Percentiles rank a stretch among this genome's conserved stretches.
phyloP scores from a whole-genome alignment of 2,329 filamentous ascomycete species.

The Triangularia setosa region DNA sequence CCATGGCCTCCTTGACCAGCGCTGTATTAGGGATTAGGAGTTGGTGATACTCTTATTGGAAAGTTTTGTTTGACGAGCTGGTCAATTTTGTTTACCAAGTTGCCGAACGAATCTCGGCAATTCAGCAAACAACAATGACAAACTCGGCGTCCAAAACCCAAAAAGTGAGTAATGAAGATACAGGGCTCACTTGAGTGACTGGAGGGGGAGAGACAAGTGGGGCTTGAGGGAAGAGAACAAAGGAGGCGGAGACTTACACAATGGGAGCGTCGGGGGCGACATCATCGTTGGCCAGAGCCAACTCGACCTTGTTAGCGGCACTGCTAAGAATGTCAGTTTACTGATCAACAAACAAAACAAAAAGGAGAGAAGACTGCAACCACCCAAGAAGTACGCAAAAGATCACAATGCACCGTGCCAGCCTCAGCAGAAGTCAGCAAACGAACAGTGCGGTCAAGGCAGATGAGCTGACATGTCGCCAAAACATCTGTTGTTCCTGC shows the following conservation, averaged over 20 bases:
- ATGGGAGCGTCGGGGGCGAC: not conserved
- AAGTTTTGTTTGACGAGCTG: not conserved
- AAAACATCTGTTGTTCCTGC: not conserved
- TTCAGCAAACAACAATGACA: not conserved
- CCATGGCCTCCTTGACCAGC: not conserved
- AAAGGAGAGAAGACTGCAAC: not conserved
- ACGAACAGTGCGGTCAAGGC: not conserved
- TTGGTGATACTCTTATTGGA: not conserved
- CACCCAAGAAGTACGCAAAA: not conserved
- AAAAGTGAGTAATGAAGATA: not conserved
- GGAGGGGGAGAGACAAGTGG: not conserved
- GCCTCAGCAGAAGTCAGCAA: not conserved
- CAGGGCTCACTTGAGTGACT: not conserved
- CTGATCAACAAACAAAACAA: not conserved
- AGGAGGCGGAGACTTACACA: not conserved
- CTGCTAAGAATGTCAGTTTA: not conserved
- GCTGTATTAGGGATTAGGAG: not conserved
- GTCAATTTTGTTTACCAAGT: not conserved
- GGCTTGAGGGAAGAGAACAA: not conserved
- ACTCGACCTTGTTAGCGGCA: not conserved
- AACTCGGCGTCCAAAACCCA: not conserved
- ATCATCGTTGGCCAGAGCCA: not conserved
- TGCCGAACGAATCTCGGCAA: not conserved
- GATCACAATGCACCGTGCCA: not conserved
- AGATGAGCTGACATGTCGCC: not conserved